A percentile compares a stretch with the other conserved stretches of the same genome.
These are phyloP conservation scores for Phycomyces blakesleeanus DNA, from an alignment of 192 early-diverging fungal species.

Conservation along the genomic window DNA sequence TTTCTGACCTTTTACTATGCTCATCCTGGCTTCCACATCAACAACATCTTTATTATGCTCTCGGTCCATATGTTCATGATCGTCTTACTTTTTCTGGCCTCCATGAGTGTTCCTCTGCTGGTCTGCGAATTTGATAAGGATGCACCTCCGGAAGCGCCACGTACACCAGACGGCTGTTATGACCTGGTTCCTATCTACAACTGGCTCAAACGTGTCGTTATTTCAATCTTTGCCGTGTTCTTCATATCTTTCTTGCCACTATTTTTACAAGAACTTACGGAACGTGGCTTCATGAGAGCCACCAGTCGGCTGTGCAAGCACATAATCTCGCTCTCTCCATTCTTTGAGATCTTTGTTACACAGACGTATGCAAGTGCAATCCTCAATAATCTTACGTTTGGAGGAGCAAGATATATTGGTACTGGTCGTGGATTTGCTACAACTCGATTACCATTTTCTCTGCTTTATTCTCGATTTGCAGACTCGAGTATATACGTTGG, in stretches of 20 bases:
- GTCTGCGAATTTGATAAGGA: constrained; percentile 58
- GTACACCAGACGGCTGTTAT: constrained; percentile 56
- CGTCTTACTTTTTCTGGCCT: constrained; percentile 70
- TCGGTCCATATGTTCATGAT: constrained; percentile 80
- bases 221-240: constrained; percentile 78
- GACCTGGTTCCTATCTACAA: constrained; percentile 65
- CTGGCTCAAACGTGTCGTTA: constrained; percentile 78
- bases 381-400: constrained; percentile 76
- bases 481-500: constrained; percentile 77
- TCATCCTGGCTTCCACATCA: constrained; percentile 88
- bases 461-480: constrained; percentile 75
- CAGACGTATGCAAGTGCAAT: constrained; percentile 80
- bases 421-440: constrained; percentile 86
- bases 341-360: constrained; percentile 84
- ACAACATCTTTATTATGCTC: constrained; percentile 86
- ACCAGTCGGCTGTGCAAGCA: constrained; percentile 76
- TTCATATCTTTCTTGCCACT: constrained; percentile 79
- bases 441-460: constrained; percentile 70
- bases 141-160: constrained; percentile 33
- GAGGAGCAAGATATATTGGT: constrained; percentile 78
- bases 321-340: constrained; percentile 75
- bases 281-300: constrained; percentile 75
- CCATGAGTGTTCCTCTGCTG: constrained; percentile 56
- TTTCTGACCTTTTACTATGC: constrained; percentile 89
- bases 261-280: constrained; percentile 80